Evolutionary conservation across 2,329 filamentous ascomycete species (phyloP).

Genomic region (Triangularia setosa): DNA sequence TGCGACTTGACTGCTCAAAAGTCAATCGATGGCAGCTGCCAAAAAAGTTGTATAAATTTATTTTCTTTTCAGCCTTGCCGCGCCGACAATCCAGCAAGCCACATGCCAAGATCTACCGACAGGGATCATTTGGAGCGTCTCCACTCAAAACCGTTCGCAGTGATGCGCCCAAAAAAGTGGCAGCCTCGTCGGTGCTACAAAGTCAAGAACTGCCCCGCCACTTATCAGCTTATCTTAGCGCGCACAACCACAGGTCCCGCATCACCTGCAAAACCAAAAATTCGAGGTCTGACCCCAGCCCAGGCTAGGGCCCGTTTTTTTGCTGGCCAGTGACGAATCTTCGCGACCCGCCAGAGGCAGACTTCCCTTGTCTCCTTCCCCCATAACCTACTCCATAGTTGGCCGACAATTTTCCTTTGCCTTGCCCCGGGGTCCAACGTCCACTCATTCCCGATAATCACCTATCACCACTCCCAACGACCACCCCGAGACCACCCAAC

Average conservation of each 20-base stretch:
- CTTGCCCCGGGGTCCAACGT: conserved; percentile 6
- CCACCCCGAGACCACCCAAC: conserved; percentile 42
- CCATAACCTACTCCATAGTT: conserved; percentile 11
- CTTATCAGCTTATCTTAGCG: conserved; percentile 51
- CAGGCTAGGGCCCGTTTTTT: conserved; percentile 19
- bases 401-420: conserved; percentile 21
- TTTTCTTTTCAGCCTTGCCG: conserved; percentile 35
- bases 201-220: conserved; percentile 6
- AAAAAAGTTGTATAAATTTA: conserved; percentile 30
- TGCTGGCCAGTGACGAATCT: conserved; percentile 17
- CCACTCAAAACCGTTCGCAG: conserved; percentile 8
- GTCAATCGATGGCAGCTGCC: not conserved
- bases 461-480: conserved; percentile 16
- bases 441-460: conserved; percentile 13
- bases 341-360: conserved; percentile 16
- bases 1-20: not conserved
- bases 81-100: conserved; percentile 1
- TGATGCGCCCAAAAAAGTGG: not conserved
- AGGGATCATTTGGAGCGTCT: not conserved
- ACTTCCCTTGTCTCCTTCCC: conserved; percentile 17
- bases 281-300: conserved; percentile 21
- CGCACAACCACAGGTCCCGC: conserved; percentile 48
- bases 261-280: conserved; percentile 34
- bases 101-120: conserved; percentile 7
- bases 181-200: conserved; percentile 18